Percentiles rank a stretch among this genome's conserved stretches.
These are phyloP conservation scores for Aspergillus udagawae DNA, from an alignment of 2,329 filamentous ascomycete genomes.

Conservation along the genomic window DNA sequence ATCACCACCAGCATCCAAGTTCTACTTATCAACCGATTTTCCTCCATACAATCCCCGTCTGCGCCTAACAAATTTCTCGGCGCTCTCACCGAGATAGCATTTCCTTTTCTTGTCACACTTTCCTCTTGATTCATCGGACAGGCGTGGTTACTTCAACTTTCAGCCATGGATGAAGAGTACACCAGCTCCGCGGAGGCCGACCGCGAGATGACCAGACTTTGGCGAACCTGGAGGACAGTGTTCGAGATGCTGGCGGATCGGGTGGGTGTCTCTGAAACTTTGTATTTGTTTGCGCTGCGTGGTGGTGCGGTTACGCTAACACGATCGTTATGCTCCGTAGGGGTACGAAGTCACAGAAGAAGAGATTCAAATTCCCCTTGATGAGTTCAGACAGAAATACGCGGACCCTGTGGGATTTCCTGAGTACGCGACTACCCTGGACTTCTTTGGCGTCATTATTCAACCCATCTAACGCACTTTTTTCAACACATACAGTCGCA, in stretches of 20 bases:
- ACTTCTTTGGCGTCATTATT: background rate
- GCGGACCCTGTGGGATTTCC: constrained; percentile 68
- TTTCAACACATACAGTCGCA: constrained; percentile 56
- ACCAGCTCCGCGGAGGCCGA: constrained; percentile 36
- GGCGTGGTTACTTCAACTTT: constrained; percentile 5
- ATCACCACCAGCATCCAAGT: constrained; percentile 2
- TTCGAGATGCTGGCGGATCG: constrained; percentile 93
- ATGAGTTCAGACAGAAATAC: constrained; percentile 73
- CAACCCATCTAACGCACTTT: constrained; percentile 6
- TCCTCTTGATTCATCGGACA: constrained; percentile 5
- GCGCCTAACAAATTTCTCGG: background rate
- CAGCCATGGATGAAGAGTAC: constrained; percentile 39
- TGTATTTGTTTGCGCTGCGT: constrained; percentile 2
- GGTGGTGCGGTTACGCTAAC: constrained; percentile 5
- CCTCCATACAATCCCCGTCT: constrained; percentile 3
- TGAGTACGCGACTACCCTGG: constrained; percentile 56
- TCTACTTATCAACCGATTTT: constrained; percentile 21
- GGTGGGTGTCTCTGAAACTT: constrained; percentile 51
- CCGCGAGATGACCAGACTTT: constrained; percentile 62
- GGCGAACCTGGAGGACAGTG: constrained; percentile 89
- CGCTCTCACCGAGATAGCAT: background rate
- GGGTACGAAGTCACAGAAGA: constrained; percentile 90
- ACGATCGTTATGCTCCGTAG: constrained; percentile 44
- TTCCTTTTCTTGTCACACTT: background rate
- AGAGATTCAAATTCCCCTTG: constrained; percentile 80